Evolutionary conservation across 352 stramenopile genomes (phyloP).

Genomic region (Ophiocytium majus): DNA sequence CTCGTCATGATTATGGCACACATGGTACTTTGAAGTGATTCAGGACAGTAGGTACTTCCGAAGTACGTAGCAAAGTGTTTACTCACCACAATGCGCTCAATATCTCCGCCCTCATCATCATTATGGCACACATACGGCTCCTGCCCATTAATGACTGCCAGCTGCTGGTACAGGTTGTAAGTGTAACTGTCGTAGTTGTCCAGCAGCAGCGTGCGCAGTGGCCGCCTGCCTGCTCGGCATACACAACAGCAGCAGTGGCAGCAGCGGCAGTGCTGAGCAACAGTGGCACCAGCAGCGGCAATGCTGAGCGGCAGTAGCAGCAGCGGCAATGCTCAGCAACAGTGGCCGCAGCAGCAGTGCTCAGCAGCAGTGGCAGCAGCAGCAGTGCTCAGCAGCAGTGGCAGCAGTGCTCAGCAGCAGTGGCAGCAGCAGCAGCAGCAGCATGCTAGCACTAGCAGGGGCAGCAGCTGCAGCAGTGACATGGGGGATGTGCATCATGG

Average conservation of each 20-base stretch:
- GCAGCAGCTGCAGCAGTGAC: too few species aligned
- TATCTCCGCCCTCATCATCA: constrained; percentile 65
- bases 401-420: background rate
- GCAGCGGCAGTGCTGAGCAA: background rate
- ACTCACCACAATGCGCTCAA: constrained; percentile 18
- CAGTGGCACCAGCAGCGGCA: background rate
- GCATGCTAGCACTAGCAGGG: too few species aligned
- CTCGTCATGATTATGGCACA: constrained; percentile 84
- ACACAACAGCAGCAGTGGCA: background rate
- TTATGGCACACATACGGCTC: constrained; percentile 84
- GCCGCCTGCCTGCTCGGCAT: background rate
- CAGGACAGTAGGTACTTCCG: background rate
- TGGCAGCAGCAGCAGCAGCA: too few species aligned
- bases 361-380: background rate
- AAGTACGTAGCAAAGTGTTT: background rate
- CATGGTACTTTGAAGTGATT: too few species aligned
- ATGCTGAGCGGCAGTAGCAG: background rate
- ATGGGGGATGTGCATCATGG: too few species aligned
- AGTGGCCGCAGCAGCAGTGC: background rate
- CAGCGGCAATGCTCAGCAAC: too few species aligned
- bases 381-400: too few species aligned
- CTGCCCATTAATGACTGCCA: constrained; percentile 80
- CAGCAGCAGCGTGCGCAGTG: constrained; percentile 73
- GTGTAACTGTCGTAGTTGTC: constrained; percentile 98
- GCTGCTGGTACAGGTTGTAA: constrained; percentile 93